Percentiles rank a stretch among this genome's conserved stretches.
Conservation (phyloP, 768 basidiomycete genomes). For the Leccinum longicurvipes region DNA sequence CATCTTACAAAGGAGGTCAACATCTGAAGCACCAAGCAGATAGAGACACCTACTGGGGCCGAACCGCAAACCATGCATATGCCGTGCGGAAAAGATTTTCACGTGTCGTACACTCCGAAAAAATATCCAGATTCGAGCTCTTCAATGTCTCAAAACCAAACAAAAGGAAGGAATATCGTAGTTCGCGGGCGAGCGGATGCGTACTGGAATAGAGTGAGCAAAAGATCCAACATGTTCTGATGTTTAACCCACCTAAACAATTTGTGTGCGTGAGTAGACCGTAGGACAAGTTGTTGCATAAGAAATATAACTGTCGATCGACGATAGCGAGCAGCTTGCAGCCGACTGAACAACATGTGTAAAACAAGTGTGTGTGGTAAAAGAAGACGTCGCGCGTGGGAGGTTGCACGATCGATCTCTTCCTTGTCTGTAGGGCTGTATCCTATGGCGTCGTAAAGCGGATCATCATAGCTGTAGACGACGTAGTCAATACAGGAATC, state of each 20-base stretch:
- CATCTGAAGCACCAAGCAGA: background rate
- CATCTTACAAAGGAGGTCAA: slow-evolving; percentile 52
- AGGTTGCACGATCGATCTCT: slow-evolving; percentile 67
- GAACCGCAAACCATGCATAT: slow-evolving; percentile 89
- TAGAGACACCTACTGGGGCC: slow-evolving; percentile 73
- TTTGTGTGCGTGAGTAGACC: slow-evolving; percentile 68
- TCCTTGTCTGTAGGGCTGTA: slow-evolving; percentile 91
- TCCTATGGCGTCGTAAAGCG: slow-evolving; percentile 79
- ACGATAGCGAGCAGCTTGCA: slow-evolving; percentile 91
- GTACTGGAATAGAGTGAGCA: slow-evolving; percentile 49
- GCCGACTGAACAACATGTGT: slow-evolving; percentile 84
- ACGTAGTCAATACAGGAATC: slow-evolving; percentile 4
- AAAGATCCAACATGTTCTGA: background rate
- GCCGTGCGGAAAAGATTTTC: slow-evolving; percentile 75
- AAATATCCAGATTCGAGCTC: slow-evolving; percentile 80
- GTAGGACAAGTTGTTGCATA: slow-evolving; percentile 78
- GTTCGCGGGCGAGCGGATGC: slow-evolving; percentile 87
- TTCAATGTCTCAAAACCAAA: slow-evolving; percentile 92
- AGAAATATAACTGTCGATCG: slow-evolving; percentile 81
- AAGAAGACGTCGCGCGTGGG: slow-evolving; percentile 70
- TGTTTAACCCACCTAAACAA: slow-evolving; percentile 61
- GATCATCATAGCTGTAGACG: slow-evolving; percentile 72
- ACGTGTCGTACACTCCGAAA: slow-evolving; percentile 73
- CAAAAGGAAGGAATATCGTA: slow-evolving; percentile 83
- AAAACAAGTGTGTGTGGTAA: slow-evolving; percentile 81